Base-by-base conservation (phyloP, 495 filamentous ascomycete genomes). In the Aspergillus asperescens region DNA sequence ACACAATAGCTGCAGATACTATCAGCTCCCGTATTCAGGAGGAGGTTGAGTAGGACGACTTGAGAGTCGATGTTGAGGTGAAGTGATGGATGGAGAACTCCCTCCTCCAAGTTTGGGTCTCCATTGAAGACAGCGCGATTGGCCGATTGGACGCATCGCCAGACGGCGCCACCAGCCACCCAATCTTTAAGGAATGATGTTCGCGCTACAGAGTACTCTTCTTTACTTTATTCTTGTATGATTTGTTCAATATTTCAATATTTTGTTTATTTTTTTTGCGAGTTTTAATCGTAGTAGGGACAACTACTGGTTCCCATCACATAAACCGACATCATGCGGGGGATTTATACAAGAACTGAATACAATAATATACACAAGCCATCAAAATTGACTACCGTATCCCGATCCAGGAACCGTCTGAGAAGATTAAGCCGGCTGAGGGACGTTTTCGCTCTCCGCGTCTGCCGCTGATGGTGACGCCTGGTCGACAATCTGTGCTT, bases 401-500 rank as follows among this genome's bases (percentile, higher is more conserved):
- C n/a, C n/a, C 32, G 16, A n/a, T 15, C n/a, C 32, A 35, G 32
- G 41, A n/a, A 18, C n/a, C 46, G 42, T 20, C 37, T 32, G 18
- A 34, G 27, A 51, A 50, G 32, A 41, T 48, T 6, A 54, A 32
- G 38, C 23, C 20, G 16, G 29, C 15, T 28, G 8, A 16, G 41
- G 20, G 5, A 39, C 2, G 20, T 4, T n/a, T 12, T 46, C 41
- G 8, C 9, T n/a, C 16, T 28, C 15, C 20, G 27, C 0, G 34
- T 65, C 71, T 22, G 51, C 56, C 18, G 71, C 63, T 19, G 69
- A 58, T 18, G 64, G 64, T 7, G 35, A 15, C 39, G 55, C 62
- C 40, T 71, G 69, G 10, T 64, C 63, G 22, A 59, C 45, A 1
- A 72, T 12, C 22, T 69, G 65, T 24, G 77, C 67, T 63, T 84